A percentile compares a stretch with the other conserved stretches of the same genome.
phyloP scores from a whole-genome alignment of 2,329 filamentous ascomycete species.

The Phialophora macrospora region DNA sequence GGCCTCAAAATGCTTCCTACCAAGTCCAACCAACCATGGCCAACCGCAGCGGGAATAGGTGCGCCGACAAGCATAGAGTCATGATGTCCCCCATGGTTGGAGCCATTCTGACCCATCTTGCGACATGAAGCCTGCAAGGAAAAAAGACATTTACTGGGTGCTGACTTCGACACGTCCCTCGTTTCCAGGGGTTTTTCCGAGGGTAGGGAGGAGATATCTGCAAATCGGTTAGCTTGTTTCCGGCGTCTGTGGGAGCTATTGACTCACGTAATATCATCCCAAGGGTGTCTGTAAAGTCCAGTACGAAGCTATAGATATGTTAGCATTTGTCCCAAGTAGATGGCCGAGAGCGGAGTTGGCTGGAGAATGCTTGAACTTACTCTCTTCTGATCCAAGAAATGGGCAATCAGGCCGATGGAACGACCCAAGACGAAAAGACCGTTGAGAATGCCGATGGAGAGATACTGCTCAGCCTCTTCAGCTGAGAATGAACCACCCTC shows the following conservation, averaged over 20 bases:
- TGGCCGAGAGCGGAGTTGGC: no score
- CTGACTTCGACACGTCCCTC: slow-evolving; percentile 89
- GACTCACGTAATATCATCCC: slow-evolving; percentile 84
- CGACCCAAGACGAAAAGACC: slow-evolving; percentile 98
- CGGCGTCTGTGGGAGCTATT: background rate
- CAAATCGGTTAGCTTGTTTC: background rate
- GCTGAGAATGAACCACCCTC: slow-evolving; percentile 96
- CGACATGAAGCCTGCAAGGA: background rate
- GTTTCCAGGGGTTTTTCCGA: slow-evolving; percentile 71
- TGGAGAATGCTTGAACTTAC: slow-evolving; percentile 10
- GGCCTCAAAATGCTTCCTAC: slow-evolving; percentile 6
- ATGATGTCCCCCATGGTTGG: background rate
- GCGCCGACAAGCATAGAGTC: background rate
- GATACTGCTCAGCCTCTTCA: slow-evolving; percentile 98
- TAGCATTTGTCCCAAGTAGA: slow-evolving; percentile 4
- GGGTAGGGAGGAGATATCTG: slow-evolving; percentile 70
- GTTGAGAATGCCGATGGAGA: slow-evolving; percentile 98
- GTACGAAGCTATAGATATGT: slow-evolving; percentile 68
- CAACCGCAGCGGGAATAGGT: background rate
- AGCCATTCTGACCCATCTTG: slow-evolving; percentile 9
- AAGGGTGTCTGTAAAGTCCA: slow-evolving; percentile 97
- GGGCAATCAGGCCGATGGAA: slow-evolving; percentile 97
- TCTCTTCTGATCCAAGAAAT: slow-evolving; percentile 99
- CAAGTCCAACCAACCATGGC: slow-evolving; percentile 9
- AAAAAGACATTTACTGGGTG: slow-evolving; percentile 3